These are phyloP conservation scores for Ceratobasidium theobromae DNA, from an alignment of 1,284 basidiomycete species.

Conservation along the genomic window DNA sequence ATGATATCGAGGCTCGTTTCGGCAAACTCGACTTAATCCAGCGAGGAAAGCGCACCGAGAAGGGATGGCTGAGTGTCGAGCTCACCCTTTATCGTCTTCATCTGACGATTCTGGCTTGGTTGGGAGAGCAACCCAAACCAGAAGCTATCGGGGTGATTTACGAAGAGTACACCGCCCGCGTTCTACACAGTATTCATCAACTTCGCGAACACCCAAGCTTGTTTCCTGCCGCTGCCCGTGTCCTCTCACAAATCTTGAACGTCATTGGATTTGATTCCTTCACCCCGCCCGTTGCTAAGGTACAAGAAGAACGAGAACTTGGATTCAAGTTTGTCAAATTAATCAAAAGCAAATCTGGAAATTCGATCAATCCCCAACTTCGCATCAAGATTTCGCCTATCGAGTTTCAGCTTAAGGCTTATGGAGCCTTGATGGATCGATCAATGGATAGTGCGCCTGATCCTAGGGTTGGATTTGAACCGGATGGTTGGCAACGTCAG, in stretches of 20 bases:
- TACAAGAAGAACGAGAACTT: constrained; percentile 44
- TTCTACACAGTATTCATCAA: constrained; percentile 53
- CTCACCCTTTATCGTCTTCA: constrained; percentile 56
- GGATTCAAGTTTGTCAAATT: constrained; percentile 52
- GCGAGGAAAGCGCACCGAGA: constrained; percentile 49
- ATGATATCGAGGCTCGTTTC: constrained; percentile 39
- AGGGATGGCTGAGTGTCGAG: constrained; percentile 53
- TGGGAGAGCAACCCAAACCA: constrained; percentile 42
- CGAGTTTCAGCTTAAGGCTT: constrained; percentile 65
- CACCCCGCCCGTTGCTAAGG: constrained; percentile 35
- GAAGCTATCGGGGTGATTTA: too few species aligned
- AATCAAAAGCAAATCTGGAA: constrained; percentile 48
- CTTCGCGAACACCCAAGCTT: constrained; percentile 47
- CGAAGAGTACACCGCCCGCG: constrained; percentile 50
- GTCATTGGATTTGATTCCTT: constrained; percentile 53
- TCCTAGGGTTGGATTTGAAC: constrained; percentile 59
- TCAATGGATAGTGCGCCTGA: constrained; percentile 64
- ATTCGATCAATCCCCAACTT: constrained; percentile 55
- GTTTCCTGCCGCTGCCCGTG: constrained; percentile 46
- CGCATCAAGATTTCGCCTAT: constrained; percentile 56
- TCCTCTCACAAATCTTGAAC: constrained; percentile 48
- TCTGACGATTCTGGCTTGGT: constrained; percentile 56
- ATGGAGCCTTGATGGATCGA: constrained; percentile 70
- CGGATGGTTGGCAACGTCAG: constrained; percentile 68
- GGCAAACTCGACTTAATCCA: constrained; percentile 45